phyloP scores from a whole-genome alignment of 2,329 filamentous ascomycete species.

The Phaeomoniella chlamydospora region DNA sequence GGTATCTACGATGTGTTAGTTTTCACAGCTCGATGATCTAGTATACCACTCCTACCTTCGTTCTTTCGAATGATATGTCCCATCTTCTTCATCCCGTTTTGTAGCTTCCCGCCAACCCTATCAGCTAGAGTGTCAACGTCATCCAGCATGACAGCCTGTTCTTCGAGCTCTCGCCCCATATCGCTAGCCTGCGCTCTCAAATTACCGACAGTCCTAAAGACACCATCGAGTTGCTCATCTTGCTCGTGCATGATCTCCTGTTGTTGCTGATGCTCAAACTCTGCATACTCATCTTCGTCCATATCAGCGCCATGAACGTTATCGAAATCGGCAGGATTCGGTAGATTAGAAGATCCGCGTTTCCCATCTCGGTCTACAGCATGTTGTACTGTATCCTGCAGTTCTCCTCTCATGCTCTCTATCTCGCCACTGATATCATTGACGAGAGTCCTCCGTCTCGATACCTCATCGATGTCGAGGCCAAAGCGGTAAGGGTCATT shows the following conservation, averaged over 20 bases:
- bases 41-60: slow-evolving; percentile 54
- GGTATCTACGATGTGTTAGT: slow-evolving; percentile 32
- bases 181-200: slow-evolving; percentile 79
- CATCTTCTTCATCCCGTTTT: slow-evolving; percentile 76
- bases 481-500: slow-evolving; percentile 77
- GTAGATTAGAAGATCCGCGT: slow-evolving; percentile 30
- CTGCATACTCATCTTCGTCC: slow-evolving; percentile 56
- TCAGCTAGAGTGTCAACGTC: slow-evolving; percentile 75
- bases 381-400: slow-evolving; percentile 36
- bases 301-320: slow-evolving; percentile 30
- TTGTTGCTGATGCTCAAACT: slow-evolving; percentile 86
- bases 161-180: slow-evolving; percentile 92
- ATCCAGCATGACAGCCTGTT: slow-evolving; percentile 80
- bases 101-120: slow-evolving; percentile 70
- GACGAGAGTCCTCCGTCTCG: slow-evolving; percentile 65
- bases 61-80: slow-evolving; percentile 73
- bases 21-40: slow-evolving; percentile 4
- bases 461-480: slow-evolving; percentile 67
- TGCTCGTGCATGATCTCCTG: slow-evolving; percentile 86
- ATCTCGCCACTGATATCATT: slow-evolving; percentile 82
- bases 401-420: slow-evolving; percentile 74
- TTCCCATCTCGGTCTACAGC: slow-evolving; percentile 17
- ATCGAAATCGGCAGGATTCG: slow-evolving; percentile 44
- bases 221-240: slow-evolving; percentile 81
- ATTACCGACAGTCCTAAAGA: slow-evolving; percentile 86